Evolutionary conservation across 179 eudicot species (phyloP).

Genomic region (Carnegiea gigantea): DNA sequence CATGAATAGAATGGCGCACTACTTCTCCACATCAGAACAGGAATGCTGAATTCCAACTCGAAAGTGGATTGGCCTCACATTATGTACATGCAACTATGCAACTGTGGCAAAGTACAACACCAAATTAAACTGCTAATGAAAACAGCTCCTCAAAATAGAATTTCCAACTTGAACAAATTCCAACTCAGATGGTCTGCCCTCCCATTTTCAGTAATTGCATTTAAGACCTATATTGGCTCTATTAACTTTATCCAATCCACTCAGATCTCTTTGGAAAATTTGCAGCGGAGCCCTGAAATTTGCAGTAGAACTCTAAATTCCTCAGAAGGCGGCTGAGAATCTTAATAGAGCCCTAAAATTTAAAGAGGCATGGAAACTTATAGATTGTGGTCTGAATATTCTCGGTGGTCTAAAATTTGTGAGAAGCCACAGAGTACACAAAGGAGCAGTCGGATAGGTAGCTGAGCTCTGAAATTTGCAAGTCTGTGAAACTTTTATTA

Average conservation of each 20-base stretch:
- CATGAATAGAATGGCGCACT: neutral
- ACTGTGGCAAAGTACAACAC: neutral
- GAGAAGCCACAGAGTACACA: no score
- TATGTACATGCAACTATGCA: neutral
- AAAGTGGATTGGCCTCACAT: neutral
- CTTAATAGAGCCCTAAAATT: neutral
- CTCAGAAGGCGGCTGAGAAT: neutral
- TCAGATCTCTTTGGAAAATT: neutral
- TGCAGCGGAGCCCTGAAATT: neutral
- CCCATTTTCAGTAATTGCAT: neutral
- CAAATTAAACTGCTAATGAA: neutral
- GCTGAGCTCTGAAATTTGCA: no score
- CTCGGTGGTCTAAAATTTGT: neutral
- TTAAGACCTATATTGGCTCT: neutral
- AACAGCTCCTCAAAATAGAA: constrained; percentile 4
- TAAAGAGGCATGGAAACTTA: no score
- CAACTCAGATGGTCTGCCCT: neutral
- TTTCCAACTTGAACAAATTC: neutral
- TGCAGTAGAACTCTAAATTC: neutral
- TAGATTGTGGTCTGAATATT: no score
- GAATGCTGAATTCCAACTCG: neutral
- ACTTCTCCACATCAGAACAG: neutral
- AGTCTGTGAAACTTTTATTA: no score
- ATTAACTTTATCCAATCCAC: neutral
- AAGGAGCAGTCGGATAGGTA: no score